Percentiles rank a stretch among this genome's conserved stretches.
Evolutionary conservation across 1,284 basidiomycete genomes (phyloP).

Genomic region (Meira nashicola): DNA sequence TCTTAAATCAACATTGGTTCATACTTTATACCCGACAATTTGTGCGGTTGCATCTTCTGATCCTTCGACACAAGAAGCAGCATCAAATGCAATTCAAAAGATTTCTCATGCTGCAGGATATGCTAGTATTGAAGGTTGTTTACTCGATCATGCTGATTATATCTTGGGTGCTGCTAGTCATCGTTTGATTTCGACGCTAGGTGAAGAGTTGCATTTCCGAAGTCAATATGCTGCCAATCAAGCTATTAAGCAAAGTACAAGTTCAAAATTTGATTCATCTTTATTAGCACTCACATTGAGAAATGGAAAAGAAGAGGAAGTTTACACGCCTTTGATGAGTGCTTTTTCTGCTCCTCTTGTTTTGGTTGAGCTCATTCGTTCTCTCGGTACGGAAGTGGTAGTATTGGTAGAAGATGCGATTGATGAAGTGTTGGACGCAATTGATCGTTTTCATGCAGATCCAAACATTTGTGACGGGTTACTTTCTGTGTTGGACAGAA

Average conservation of each 20-base stretch:
- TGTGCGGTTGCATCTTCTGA: constrained; percentile 27
- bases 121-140: constrained; percentile 29
- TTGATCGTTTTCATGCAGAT: constrained; percentile 47
- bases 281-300: not conserved
- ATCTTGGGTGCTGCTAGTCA: constrained; percentile 45
- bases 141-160: constrained; percentile 47
- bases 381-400: constrained; percentile 42
- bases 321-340: constrained; percentile 27
- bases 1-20: constrained; percentile 32
- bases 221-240: not conserved
- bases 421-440: constrained; percentile 48
- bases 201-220: constrained; percentile 9
- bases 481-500: constrained; percentile 36
- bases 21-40: constrained; percentile 37
- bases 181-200: constrained; percentile 20
- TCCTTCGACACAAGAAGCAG: constrained; percentile 15
- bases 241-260: too few relatives aligned
- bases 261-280: too few relatives aligned
- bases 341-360: constrained; percentile 46
- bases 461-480: constrained; percentile 34
- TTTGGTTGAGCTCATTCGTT: constrained; percentile 45
- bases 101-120: constrained; percentile 41
- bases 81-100: constrained; percentile 19
- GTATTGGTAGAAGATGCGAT: constrained; percentile 49
- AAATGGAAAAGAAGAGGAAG: not conserved